Percentiles rank a stretch among this genome's conserved stretches.
These are phyloP conservation scores for Stachybotrys chartarum DNA, from an alignment of 2,329 filamentous ascomycete species.

Conservation along the genomic window DNA sequence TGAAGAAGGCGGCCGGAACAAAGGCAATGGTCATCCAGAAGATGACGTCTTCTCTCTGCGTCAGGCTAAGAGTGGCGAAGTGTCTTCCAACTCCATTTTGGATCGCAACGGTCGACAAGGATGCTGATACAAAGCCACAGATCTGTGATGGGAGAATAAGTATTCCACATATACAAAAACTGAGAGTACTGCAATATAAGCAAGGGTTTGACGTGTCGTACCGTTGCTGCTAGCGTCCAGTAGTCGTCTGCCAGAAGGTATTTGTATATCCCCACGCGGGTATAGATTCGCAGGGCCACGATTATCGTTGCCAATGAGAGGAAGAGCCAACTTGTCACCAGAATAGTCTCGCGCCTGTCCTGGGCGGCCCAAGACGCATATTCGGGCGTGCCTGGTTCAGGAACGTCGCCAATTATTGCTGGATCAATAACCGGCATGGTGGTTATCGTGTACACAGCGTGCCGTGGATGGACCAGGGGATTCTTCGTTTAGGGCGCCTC, in stretches of 20 bases:
- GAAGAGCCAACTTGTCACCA: not conserved
- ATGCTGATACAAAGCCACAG: not conserved
- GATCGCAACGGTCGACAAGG: not conserved
- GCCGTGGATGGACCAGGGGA: too few relatives aligned
- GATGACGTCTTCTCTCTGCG: not conserved
- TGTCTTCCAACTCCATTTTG: not conserved
- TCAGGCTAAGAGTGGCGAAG: not conserved
- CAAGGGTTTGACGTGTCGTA: not conserved
- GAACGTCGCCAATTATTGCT: not conserved
- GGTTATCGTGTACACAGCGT: not conserved
- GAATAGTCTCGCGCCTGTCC: not conserved
- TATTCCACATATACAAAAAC: not conserved
- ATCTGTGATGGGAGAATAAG: not conserved
- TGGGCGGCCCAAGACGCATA: not conserved
- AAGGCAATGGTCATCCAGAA: slow-evolving; percentile 17
- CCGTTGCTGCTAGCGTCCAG: not conserved
- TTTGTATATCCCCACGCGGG: not conserved
- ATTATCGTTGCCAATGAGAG: not conserved
- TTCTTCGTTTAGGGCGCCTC: too few relatives aligned
- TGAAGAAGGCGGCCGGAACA: slow-evolving; percentile 16
- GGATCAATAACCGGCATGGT: not conserved
- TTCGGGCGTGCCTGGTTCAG: not conserved
- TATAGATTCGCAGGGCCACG: not conserved
- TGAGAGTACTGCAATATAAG: not conserved
- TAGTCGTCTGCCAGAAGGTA: not conserved